Base-by-base conservation (phyloP, 2,329 filamentous ascomycete genomes). In the Ascochyta lentis region DNA sequence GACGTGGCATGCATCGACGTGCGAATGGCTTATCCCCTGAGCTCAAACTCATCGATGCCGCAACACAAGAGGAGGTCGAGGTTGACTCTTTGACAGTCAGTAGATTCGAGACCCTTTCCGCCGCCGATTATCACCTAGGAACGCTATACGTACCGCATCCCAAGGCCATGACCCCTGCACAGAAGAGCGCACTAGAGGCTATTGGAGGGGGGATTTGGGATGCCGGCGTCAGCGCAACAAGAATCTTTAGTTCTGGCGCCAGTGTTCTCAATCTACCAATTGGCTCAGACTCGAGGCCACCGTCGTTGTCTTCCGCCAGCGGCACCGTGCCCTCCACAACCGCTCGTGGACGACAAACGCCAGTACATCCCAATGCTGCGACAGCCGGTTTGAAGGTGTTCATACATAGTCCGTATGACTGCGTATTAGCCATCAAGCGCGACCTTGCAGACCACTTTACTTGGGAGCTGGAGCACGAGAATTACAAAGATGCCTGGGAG, bases 341-440 rank as follows among this genome's bases (percentile, higher is more conserved):
- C 3, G 48, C 54, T 38, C 59, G 69, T 19, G 61, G 58, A 19
- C 59, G 69, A 34, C 63, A 62, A 42, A 47, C 58, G n/a, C 71
- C 66, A 34, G 70, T 74, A 13, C 80, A 83, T 61, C 81, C 80
- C 42, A 78, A 83, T 61, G 78, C 79, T 16, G 75, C 78, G 5
- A 81, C 82, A 9, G 79, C 83, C 34, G 87, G 88, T 6, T 80
- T 88, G 63, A 90, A 98, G 69, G 90, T 99, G 15, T 97, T 97
- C 72, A 91, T 99, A 37, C 92, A 96, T 68, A 97, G 92, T 66
- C 95, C 95, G 0, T 99, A 96, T 70, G 95, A 99, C 76, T 98
- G 93, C 67, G 89, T 98, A n/a, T 80, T 97, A 50, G 91, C 92
- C 0, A 91, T 95, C 2, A 93, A 93, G 71, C 84, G 95, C 64